Conservation (phyloP, 2,329 filamentous ascomycete genomes). For the Xylariaceae sp. region DNA sequence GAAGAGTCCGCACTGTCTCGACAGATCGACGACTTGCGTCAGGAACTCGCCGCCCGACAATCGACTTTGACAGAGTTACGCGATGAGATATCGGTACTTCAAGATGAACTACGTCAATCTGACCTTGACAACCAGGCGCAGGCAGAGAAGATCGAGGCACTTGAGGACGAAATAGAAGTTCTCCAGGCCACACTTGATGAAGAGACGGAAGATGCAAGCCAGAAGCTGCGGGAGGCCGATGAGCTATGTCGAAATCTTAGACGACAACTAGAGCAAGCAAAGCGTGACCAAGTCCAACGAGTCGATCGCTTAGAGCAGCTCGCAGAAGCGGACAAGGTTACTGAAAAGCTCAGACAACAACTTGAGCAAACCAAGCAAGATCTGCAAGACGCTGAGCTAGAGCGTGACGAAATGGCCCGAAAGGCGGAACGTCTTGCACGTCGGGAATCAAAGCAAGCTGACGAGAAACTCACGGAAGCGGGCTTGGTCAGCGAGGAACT, state of each 20-base stretch:
- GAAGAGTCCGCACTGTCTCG: conserved; percentile 68
- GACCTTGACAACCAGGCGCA: conserved; percentile 62
- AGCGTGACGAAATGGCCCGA: conserved; percentile 26
- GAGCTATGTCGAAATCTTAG: conserved; percentile 44
- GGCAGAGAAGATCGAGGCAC: conserved; percentile 61
- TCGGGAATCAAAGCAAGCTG: conserved; percentile 32
- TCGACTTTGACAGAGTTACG: conserved; percentile 63
- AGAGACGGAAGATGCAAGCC: conserved; percentile 58
- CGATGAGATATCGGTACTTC: conserved; percentile 62
- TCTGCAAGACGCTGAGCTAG: conserved; percentile 58
- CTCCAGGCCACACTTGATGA: conserved; percentile 65
- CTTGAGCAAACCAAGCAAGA: conserved; percentile 63
- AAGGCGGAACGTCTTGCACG: conserved; percentile 36
- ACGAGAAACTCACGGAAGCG: conserved; percentile 47
- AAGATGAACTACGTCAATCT: conserved; percentile 68
- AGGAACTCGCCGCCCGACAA: conserved; percentile 67
- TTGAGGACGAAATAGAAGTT: conserved; percentile 77
- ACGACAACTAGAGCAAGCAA: conserved; percentile 39
- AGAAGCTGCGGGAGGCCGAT: conserved; percentile 44
- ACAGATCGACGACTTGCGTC: conserved; percentile 73
- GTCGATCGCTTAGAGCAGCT: conserved; percentile 21
- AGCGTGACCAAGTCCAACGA: conserved; percentile 22
- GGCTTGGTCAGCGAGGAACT: conserved; percentile 23
- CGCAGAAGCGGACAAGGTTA: conserved; percentile 26
- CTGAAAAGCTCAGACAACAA: conserved; percentile 37